Conservation (phyloP, 805 yeast genomes). For the Wickerhamiella alocasiicola region DNA sequence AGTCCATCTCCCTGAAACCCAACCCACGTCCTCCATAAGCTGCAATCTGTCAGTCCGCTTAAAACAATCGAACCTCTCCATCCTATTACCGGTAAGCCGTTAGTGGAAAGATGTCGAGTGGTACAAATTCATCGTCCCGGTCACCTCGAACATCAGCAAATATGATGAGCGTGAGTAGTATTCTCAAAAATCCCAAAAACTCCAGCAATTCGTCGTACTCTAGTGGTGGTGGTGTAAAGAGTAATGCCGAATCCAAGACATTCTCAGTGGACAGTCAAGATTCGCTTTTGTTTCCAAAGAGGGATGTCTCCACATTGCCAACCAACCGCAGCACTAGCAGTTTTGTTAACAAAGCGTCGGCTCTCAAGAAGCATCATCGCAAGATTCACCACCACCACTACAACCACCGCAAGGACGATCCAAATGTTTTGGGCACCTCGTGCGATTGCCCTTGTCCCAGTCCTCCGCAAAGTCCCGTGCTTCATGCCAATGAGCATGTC, state of each 20-base stretch:
- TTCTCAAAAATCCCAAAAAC: neutral
- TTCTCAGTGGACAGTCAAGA: slow-evolving; percentile 8
- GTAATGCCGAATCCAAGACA: neutral
- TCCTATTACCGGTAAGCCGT: too few species aligned
- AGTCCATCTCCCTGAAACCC: too few species aligned
- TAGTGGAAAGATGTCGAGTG: too few species aligned
- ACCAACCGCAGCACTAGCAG: slow-evolving; percentile 8
- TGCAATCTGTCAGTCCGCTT: too few species aligned
- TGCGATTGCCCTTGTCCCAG: slow-evolving; percentile 22
- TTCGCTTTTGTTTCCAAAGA: slow-evolving; percentile 11
- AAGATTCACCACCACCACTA: slow-evolving; percentile 9
- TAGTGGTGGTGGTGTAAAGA: neutral
- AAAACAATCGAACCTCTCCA: too few species aligned
- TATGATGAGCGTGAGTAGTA: slow-evolving; percentile 4
- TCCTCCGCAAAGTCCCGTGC: slow-evolving; percentile 17
- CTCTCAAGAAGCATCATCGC: slow-evolving; percentile 10
- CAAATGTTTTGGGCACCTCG: slow-evolving; percentile 19
- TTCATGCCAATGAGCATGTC: slow-evolving; percentile 22
- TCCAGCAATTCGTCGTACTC: neutral
- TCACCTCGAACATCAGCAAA: too few species aligned
- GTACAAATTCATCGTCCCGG: too few species aligned
- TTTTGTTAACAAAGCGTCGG: slow-evolving; percentile 13
- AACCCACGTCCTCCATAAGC: too few species aligned
- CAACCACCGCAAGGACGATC: slow-evolving; percentile 11
- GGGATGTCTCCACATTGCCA: slow-evolving; percentile 5